Conservation (phyloP, 129 eudicot genomes). For the Flaveria bidentis region DNA sequence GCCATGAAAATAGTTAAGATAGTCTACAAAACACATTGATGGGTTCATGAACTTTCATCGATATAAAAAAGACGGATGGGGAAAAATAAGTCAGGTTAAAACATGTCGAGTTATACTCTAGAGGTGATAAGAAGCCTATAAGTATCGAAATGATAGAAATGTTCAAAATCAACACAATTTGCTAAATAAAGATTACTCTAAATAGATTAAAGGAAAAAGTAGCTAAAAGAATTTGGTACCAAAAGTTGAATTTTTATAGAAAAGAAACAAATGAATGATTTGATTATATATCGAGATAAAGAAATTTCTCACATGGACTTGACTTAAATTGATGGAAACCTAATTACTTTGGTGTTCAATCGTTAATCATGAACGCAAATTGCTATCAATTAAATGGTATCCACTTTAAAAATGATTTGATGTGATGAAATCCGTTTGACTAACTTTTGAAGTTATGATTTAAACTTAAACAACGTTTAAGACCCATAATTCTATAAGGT, state of each 20-base stretch:
- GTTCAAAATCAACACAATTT: constrained; percentile 9
- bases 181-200: constrained; percentile 18
- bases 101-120: background rate
- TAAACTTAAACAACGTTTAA: too few species aligned
- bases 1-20: background rate
- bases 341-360: constrained; percentile 24
- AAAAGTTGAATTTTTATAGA: constrained; percentile 24
- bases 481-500: too few species aligned
- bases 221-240: constrained; percentile 26
- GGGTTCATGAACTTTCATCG: background rate
- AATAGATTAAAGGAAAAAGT: constrained; percentile 24
- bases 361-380: constrained; percentile 15
- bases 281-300: constrained; percentile 39
- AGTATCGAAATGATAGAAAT: constrained; percentile 14
- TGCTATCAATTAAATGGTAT: background rate
- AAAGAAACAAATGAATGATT: constrained; percentile 35
- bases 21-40: background rate
- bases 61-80: background rate
- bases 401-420: background rate
- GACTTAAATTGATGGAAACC: constrained; percentile 28
- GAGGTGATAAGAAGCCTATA: constrained; percentile 13
- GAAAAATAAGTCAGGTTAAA: background rate
- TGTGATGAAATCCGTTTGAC: constrained; percentile 18
- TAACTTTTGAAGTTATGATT: constrained; percentile 22
- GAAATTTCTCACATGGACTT: constrained; percentile 38